phyloP scores from a whole-genome alignment of 495 filamentous ascomycete species.

The Penicillium goetzii region DNA sequence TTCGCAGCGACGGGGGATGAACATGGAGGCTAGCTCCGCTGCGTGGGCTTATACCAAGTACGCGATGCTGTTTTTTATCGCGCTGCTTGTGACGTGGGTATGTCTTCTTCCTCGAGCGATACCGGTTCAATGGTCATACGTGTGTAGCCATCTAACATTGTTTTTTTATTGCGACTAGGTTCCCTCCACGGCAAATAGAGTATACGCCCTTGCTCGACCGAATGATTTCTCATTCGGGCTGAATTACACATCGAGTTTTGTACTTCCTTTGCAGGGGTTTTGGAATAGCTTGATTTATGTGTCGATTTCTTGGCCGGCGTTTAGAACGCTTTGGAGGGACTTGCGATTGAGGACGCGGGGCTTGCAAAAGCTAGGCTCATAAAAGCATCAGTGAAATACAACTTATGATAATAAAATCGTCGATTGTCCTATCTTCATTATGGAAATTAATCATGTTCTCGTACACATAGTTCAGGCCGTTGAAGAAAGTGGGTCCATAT shows the following conservation, averaged over 20 bases:
- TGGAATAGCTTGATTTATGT: constrained; percentile 85
- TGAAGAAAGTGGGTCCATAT: neutral
- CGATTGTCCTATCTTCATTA: too few species aligned
- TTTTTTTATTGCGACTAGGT: constrained; percentile 44
- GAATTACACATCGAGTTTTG: constrained; percentile 71
- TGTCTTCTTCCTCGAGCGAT: neutral
- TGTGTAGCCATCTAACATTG: neutral
- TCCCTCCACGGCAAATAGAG: constrained; percentile 77
- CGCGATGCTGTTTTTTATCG: constrained; percentile 83
- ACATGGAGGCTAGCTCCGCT: constrained; percentile 38
- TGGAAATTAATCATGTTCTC: neutral
- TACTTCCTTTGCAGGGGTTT: constrained; percentile 83
- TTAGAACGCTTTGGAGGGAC: constrained; percentile 29
- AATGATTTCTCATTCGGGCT: constrained; percentile 59
- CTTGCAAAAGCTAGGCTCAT: neutral
- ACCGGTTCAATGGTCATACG: neutral
- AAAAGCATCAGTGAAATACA: neutral
- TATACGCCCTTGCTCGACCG: constrained; percentile 66
- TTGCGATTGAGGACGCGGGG: neutral
- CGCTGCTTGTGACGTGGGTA: constrained; percentile 81
- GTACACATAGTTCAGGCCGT: neutral
- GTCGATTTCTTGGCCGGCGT: constrained; percentile 57
- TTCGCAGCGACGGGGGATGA: constrained; percentile 26
- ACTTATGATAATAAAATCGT: too few species aligned
- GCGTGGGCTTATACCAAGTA: constrained; percentile 84